Evolutionary conservation across 2,329 filamentous ascomycete species (phyloP).

Genomic region (Phaeosphaeriaceae sp.): DNA sequence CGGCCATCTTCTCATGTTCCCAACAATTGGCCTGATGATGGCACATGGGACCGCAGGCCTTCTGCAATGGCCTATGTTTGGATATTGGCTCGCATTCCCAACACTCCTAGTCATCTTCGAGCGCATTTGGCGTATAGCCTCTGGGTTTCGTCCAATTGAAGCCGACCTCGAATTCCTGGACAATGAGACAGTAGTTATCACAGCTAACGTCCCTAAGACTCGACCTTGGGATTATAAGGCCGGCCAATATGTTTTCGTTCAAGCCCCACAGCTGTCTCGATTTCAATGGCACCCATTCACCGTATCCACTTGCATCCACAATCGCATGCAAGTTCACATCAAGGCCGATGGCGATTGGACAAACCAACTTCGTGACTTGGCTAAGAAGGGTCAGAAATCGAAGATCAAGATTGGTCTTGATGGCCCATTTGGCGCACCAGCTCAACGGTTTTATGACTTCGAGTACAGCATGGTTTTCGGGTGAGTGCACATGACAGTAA

Average conservation of each 20-base stretch:
- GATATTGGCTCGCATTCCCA: slow-evolving; percentile 63
- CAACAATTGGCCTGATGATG: slow-evolving; percentile 62
- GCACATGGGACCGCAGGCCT: slow-evolving; percentile 61
- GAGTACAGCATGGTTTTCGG: slow-evolving; percentile 62
- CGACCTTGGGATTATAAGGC: slow-evolving; percentile 61
- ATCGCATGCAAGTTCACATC: slow-evolving; percentile 62
- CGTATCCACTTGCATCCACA: slow-evolving; percentile 61
- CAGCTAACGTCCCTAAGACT: slow-evolving; percentile 56
- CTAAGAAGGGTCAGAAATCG: slow-evolving; percentile 41
- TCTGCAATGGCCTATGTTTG: slow-evolving; percentile 63
- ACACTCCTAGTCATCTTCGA: slow-evolving; percentile 60
- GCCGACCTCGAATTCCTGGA: slow-evolving; percentile 59
- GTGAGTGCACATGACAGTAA: slow-evolving; percentile 7
- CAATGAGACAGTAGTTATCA: slow-evolving; percentile 60
- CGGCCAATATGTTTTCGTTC: slow-evolving; percentile 65
- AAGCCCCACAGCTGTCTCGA: slow-evolving; percentile 59
- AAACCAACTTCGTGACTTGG: slow-evolving; percentile 52
- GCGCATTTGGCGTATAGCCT: slow-evolving; percentile 53
- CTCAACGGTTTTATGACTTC: slow-evolving; percentile 65
- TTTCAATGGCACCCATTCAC: slow-evolving; percentile 69
- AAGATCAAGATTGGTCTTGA: slow-evolving; percentile 61
- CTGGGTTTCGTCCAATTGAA: slow-evolving; percentile 58
- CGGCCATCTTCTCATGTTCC: slow-evolving; percentile 64
- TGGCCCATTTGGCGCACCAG: slow-evolving; percentile 64
- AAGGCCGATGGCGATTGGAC: slow-evolving; percentile 67